Conservation (phyloP, 257 asterid genomes). For the Primulina tabacum region DNA sequence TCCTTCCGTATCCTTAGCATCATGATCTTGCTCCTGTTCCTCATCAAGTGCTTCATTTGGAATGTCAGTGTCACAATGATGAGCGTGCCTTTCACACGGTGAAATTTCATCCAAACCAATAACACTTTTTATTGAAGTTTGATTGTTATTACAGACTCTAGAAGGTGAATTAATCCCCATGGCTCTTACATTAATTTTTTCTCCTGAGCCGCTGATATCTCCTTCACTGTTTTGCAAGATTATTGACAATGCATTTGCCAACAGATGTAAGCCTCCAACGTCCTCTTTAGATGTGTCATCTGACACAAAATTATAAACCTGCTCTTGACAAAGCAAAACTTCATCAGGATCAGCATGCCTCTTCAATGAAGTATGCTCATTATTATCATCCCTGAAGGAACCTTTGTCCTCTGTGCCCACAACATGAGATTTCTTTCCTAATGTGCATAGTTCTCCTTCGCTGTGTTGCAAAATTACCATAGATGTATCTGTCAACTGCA, state of each 20-base stretch:
- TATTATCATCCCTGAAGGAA: conserved; percentile 24
- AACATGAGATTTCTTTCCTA: conserved; percentile 21
- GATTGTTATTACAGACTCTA: conserved; percentile 13
- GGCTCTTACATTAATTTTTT: conserved; percentile 21
- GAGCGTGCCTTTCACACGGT: conserved; percentile 12
- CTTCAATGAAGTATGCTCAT: conserved; percentile 26
- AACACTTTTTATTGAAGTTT: conserved; percentile 18
- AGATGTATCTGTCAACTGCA: conserved; percentile 22
- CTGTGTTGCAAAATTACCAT: conserved; percentile 15
- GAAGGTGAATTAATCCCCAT: conserved; percentile 18
- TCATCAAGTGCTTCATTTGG: conserved; percentile 21
- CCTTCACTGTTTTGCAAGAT: conserved; percentile 17
- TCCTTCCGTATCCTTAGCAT: conserved; percentile 20
- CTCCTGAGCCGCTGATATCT: conserved; percentile 24
- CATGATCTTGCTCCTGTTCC: conserved; percentile 21
- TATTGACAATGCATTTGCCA: conserved; percentile 21
- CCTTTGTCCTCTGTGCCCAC: conserved; percentile 19
- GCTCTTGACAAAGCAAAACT: conserved; percentile 17
- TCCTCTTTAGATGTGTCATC: background rate
- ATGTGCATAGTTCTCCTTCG: conserved; percentile 28
- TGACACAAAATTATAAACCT: conserved; percentile 17
- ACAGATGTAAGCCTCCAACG: background rate
- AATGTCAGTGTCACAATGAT: conserved; percentile 4
- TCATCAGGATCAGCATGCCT: conserved; percentile 27
- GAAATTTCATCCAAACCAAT: conserved; percentile 18